Evolutionary conservation across 768 basidiomycete species (phyloP).

Genomic region (Lactifluus volemus): DNA sequence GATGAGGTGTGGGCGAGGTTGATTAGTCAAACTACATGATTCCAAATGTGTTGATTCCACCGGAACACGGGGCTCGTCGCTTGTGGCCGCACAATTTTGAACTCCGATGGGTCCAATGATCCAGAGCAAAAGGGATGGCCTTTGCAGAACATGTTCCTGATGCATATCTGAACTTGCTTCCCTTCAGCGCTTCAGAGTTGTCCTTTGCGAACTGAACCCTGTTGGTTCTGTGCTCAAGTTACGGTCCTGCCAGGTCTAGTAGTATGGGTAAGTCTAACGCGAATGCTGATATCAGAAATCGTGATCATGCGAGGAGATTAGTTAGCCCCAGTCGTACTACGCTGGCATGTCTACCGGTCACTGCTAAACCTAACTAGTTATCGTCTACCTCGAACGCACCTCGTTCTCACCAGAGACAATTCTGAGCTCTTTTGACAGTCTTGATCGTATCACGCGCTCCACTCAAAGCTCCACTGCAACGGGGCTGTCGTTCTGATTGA

Average conservation of each 20-base stretch:
- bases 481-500: background rate
- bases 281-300: background rate
- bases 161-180: background rate
- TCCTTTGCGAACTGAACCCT: background rate
- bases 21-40: no score
- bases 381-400: background rate
- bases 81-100: background rate
- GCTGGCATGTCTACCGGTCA: background rate
- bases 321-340: background rate
- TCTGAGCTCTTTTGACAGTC: no score
- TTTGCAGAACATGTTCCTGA: no score
- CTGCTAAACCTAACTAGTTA: no score
- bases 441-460: no score
- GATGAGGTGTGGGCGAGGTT: no score
- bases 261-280: background rate
- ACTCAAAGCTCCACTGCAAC: background rate
- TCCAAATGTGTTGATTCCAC: no score
- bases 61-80: no score
- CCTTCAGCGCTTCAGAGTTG: background rate
- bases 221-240: no score
- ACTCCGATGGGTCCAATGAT: no score
- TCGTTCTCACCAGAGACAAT: background rate
- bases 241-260: no score
- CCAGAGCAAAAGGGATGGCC: no score
- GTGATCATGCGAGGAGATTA: background rate